phyloP scores from a whole-genome alignment of 352 stramenopile genomes.

The Pythium volutum region DNA sequence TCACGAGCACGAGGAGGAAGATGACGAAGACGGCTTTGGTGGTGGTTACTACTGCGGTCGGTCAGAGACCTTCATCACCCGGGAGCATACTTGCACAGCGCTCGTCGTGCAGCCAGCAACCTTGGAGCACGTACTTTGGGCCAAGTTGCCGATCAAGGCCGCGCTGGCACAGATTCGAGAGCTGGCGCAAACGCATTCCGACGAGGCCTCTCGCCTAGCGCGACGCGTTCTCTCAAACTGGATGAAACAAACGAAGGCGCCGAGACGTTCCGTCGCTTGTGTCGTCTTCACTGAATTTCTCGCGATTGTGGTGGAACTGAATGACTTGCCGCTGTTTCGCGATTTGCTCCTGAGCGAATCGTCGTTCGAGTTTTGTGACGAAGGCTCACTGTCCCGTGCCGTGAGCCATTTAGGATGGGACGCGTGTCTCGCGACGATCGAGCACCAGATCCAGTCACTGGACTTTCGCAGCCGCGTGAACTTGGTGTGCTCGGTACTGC shows the following conservation, averaged over 20 bases:
- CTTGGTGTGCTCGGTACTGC: background rate
- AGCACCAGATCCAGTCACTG: background rate
- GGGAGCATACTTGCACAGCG: too few relatives aligned
- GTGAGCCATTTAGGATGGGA: background rate
- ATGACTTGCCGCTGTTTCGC: background rate
- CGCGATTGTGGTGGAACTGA: background rate
- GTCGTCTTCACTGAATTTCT: background rate
- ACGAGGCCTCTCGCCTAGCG: background rate
- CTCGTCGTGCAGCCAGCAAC: background rate
- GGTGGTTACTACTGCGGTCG: too few relatives aligned
- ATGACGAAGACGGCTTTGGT: too few relatives aligned
- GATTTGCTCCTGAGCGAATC: background rate
- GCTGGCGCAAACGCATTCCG: background rate
- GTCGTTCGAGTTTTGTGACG: background rate
- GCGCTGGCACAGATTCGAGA: background rate
- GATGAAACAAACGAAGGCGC: background rate
- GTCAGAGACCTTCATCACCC: too few relatives aligned
- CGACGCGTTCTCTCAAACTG: background rate
- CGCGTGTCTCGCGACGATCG: background rate
- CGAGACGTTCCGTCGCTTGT: too few relatives aligned
- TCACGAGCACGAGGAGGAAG: too few relatives aligned
- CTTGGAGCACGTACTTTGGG: background rate
- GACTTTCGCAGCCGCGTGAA: background rate
- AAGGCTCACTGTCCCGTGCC: background rate
- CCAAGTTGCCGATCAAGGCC: background rate